Base-by-base conservation (phyloP, 1,284 basidiomycete genomes). In the Mycosarcoma mackinlayi region DNA sequence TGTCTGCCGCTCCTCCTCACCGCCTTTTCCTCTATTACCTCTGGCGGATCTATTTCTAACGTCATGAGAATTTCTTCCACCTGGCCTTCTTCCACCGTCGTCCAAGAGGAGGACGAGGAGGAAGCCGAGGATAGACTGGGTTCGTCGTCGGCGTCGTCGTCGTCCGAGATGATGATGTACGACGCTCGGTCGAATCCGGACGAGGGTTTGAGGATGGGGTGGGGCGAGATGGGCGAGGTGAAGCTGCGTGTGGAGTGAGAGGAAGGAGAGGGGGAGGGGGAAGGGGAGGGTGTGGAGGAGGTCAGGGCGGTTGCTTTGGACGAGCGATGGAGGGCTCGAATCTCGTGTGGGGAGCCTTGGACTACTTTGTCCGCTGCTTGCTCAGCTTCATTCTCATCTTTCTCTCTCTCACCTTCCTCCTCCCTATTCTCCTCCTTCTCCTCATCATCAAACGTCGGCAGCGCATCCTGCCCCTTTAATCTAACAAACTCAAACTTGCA, bases 401-500 rank as follows among this genome's bases (percentile, higher is more conserved):
- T 13, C 18, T 31, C 42, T 9, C 14, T 18, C 27, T 40, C 56
- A 0, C 37, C n/a, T n/a, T 35, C 34, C 4, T 13, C 6, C 4
- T 9, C n/a, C 7, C 19, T 28, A 8, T 59, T 33, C 4, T 27
- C 28, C 8, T 38, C 28, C 16, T 45, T 41, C 3, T 44, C 24
- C 3, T 71, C 54, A n/a, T 53, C 34, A n/a, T 66, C 44, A 19
- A 65, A 67, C 0, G 47, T 48, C 2, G 72, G 72, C 24, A 75
- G 48, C 1, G 69, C 41, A 8, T 11, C 62, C 41, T 75, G 73
- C 6, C 37, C 27, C 0, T 21, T 25, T 24, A 69, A 28, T 6
- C 73, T 28, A 1, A 33, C 23, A 34, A 75, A 69, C 25, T 35
- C 24, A 33, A 70, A 73, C 31, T 45, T 46, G 40, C 71, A 76